phyloP scores from a whole-genome alignment of 257 asterid genomes.

The Solanum appendiculatum region DNA sequence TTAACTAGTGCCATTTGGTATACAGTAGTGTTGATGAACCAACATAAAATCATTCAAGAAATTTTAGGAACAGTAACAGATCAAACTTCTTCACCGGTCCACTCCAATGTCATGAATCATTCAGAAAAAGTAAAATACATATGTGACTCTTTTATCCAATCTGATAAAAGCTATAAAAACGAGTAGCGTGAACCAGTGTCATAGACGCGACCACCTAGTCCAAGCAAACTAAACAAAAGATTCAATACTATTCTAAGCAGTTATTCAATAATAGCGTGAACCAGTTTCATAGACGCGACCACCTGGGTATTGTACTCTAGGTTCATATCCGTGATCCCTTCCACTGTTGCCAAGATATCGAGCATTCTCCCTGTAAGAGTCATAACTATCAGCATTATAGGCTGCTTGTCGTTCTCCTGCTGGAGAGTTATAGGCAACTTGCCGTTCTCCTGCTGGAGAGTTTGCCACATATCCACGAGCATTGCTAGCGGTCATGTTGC shows the following conservation, averaged over 20 bases:
- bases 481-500: slow-evolving; percentile 24
- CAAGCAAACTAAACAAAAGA: neutral
- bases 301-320: slow-evolving; percentile 54
- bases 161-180: neutral
- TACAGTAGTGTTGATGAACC: neutral
- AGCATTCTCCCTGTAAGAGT: slow-evolving; percentile 43
- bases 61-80: neutral
- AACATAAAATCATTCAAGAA: neutral
- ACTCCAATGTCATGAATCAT: neutral
- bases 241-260: neutral
- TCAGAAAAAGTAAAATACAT: neutral
- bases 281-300: slow-evolving; percentile 55
- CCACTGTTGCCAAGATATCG: slow-evolving; percentile 32
- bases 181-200: neutral
- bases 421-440: slow-evolving; percentile 26
- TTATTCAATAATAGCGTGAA: slow-evolving; percentile 36
- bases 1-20: neutral
- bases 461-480: slow-evolving; percentile 33
- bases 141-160: neutral
- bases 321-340: slow-evolving; percentile 48
- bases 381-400: slow-evolving; percentile 41
- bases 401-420: slow-evolving; percentile 35
- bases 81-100: neutral
- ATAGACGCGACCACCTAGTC: neutral
- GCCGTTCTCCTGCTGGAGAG: slow-evolving; percentile 23